Conservation (phyloP, 2,329 filamentous ascomycete genomes). For the Colletotrichum cereale region DNA sequence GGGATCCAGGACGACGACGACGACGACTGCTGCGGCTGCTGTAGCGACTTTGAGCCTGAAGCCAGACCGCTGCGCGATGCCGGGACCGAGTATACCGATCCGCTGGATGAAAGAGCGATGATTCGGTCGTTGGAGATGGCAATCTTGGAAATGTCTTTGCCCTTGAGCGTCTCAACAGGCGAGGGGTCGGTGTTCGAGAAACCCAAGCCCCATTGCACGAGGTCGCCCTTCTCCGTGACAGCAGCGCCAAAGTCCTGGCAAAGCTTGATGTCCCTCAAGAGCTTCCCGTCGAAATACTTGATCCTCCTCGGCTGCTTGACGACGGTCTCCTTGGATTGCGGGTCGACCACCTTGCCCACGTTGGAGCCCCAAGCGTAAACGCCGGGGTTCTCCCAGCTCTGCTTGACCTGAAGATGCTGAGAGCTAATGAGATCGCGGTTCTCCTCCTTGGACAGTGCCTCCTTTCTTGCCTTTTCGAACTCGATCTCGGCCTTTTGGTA, state of each 20-base stretch:
- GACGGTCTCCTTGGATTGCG: constrained; percentile 79
- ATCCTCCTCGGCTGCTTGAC: constrained; percentile 87
- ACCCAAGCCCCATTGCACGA: constrained; percentile 90
- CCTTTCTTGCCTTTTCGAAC: constrained; percentile 75
- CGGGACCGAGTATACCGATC: constrained; percentile 87
- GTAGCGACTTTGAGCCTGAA: constrained; percentile 71
- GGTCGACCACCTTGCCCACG: constrained; percentile 84
- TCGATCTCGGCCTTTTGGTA: constrained; percentile 65
- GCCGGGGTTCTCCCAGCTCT: constrained; percentile 84
- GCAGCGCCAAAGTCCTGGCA: constrained; percentile 86
- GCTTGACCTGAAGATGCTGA: constrained; percentile 89
- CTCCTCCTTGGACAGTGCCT: constrained; percentile 74
- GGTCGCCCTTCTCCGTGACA: constrained; percentile 86
- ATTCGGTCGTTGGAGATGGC: constrained; percentile 86
- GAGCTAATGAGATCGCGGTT: constrained; percentile 82
- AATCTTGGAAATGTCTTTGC: constrained; percentile 83
- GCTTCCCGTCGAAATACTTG: constrained; percentile 83
- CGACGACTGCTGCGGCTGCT: constrained; percentile 58
- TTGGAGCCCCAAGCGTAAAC: constrained; percentile 97
- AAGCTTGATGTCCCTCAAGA: constrained; percentile 89
- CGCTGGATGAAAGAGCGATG: constrained; percentile 79
- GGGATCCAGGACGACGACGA: constrained; percentile 76
- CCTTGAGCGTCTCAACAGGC: constrained; percentile 80
- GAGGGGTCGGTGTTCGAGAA: constrained; percentile 74
- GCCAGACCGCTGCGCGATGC: constrained; percentile 79